Base-by-base conservation (phyloP, 768 basidiomycete species). In the Tylopilus sp. region DNA sequence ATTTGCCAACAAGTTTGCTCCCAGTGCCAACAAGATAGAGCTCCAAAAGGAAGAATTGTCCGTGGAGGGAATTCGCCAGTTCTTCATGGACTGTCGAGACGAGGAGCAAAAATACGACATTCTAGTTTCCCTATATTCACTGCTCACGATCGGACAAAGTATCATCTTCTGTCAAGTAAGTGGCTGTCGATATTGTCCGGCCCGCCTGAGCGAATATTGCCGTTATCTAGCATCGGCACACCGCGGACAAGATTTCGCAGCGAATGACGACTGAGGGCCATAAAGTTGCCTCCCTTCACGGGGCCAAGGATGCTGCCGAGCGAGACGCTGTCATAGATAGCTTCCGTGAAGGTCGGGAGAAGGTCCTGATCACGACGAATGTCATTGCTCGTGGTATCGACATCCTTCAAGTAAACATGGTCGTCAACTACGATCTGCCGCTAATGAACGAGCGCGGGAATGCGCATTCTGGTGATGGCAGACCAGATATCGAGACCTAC, bases 361-460 rank as follows among this genome's bases (percentile, higher is more conserved):
- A 99, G 70, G 95, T 95, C 44, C 74, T 99, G 58, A 99, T 99
- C 67, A 98, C 97, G 47, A 99, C 97, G 35, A 99, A 99, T 70
- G 97, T 99, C 64, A 89, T 98, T 57, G 95, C 97, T 1, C 85
- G 97, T 17, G 97, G 97, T 39, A 98, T 99, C 73, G 97, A 99
- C 63, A 97, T 99, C 63, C 78, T 93, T 49, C 95, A 98, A 74
- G 97, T 99, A 61, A 99, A 98, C 77, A 94, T 99, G 94, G 95
- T 98, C n/a, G 93, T 99, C 69, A 98, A 98, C 73, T 99, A 98
- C 65, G 95, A 98, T 65, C 79, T 97, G 23, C 94, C 95, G 0
- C 73, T 93, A 41, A 82, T 90, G 80, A 86, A 82, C 58, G 88
- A 90, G 61, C 83, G 87, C 13, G 71, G 60, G 48, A 69, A 65